Conservation (phyloP, 768 basidiomycete genomes). For the Psilocybe subaeruginosa region DNA sequence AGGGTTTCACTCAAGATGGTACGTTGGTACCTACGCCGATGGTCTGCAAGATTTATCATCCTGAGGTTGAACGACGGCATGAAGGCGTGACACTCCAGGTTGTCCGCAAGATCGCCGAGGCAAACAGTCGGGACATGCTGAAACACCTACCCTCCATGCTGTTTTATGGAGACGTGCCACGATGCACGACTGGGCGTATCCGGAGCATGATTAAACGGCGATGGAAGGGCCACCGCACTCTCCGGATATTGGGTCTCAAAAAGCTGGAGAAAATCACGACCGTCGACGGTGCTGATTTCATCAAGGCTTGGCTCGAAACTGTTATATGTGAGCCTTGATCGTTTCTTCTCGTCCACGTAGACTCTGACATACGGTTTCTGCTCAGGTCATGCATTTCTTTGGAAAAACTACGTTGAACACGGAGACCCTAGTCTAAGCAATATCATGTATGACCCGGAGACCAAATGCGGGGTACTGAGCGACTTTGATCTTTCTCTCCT, state of each 20-base stretch:
- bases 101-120: neutral
- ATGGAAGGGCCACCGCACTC: neutral
- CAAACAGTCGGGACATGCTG: neutral
- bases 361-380: neutral
- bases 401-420: constrained; percentile 3
- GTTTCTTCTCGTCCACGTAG: neutral
- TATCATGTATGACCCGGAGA: neutral
- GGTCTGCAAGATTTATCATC: constrained; percentile 13
- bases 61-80: constrained; percentile 1
- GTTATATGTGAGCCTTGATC: constrained; percentile 1
- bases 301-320: constrained; percentile 5
- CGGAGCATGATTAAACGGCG: constrained; percentile 8
- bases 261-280: neutral
- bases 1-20: neutral
- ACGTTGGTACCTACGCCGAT: neutral
- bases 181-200: constrained; percentile 4
- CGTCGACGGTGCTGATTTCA: neutral
- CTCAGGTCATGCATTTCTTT: constrained; percentile 3
- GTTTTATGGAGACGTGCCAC: constrained; percentile 7
- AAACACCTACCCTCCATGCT: constrained; percentile 7
- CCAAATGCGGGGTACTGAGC: constrained; percentile 1
- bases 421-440: constrained; percentile 4
- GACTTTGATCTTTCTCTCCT: constrained; percentile 1
- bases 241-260: neutral
- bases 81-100: constrained; percentile 9